Base-by-base conservation (phyloP, 208 protist species). In the Leishmania arabica region DNA sequence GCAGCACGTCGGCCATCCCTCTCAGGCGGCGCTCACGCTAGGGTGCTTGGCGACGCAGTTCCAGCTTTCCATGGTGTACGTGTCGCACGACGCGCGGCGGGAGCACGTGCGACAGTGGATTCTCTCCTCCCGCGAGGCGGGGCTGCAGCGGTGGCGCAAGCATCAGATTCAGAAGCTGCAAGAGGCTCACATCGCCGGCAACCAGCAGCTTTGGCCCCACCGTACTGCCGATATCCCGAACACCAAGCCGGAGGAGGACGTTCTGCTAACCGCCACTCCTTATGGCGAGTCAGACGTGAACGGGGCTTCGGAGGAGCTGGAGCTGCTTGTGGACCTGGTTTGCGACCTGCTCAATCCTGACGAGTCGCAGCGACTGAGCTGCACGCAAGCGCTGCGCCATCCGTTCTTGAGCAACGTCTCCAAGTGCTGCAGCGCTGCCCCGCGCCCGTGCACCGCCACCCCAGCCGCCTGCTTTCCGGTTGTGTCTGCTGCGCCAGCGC, bases 1-100 rank as follows among this genome's bases (percentile, higher is more conserved):
- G 51, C 89, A 97, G 70, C 89, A 97, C 51, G 80, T 98, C 68
- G 98, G 97, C 64, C 85, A 82, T 66, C 98, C 98, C 0, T 95
- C 98, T 21, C 74, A 86, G 45, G 76, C 77, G 58, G 79, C 98
- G 17, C 83, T 99, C 34, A 85, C 77, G 51, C 81, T 51, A 31
- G 89, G 91, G n/a, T 87, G 83, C 70, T 84, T 92, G 56, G 58
- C 79, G 4, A 40, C 80, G 31, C 81, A 88, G 56, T 80, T 90
- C 56, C 86, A 87, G 42, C n/a, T 95, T n/a, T 80, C 84, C 40
- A 82, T 79, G 58, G 13, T 65, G 53, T 80, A 77, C 51, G 34
- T 85, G 19, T 76, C 78, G 24, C 74, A 78, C 19, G 66, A 77
- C 4, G 65, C 70, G 56, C 81, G 77, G 17, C 72, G 81, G 65